Evolutionary conservation across 495 filamentous ascomycete genomes (phyloP).

Genomic region (Penicillium tannophilum): DNA sequence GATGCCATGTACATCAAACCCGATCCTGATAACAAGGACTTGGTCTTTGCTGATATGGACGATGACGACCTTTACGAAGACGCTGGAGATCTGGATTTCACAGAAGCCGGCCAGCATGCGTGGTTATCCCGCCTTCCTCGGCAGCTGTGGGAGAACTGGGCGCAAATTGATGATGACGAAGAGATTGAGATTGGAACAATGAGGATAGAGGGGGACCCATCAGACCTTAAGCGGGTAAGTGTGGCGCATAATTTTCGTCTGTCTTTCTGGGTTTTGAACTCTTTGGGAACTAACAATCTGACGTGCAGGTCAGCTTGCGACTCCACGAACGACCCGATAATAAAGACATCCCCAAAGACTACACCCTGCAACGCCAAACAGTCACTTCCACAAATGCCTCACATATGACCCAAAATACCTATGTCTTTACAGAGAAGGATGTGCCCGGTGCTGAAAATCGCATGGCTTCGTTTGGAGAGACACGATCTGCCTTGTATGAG

Average conservation of each 20-base stretch:
- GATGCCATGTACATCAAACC: constrained; percentile 59
- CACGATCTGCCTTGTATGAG: constrained; percentile 49
- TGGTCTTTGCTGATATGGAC: constrained; percentile 59
- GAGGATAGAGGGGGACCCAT: constrained; percentile 58
- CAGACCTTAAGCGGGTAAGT: constrained; percentile 56
- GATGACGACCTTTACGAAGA: constrained; percentile 87
- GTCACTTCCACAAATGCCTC: constrained; percentile 47
- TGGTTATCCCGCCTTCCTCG: constrained; percentile 79
- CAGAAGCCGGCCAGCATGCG: constrained; percentile 55
- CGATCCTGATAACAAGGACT: constrained; percentile 62
- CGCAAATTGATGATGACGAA: constrained; percentile 58
- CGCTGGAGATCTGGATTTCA: constrained; percentile 81
- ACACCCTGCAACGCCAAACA: constrained; percentile 67
- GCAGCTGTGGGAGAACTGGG: constrained; percentile 74
- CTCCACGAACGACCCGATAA: constrained; percentile 59
- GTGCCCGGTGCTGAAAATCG: constrained; percentile 41
- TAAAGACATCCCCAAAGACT: constrained; percentile 76
- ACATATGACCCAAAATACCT: constrained; percentile 68
- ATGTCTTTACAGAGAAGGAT: constrained; percentile 50
- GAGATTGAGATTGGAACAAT: constrained; percentile 75
- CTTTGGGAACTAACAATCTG: constrained; percentile 2
- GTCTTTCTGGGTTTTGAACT: constrained; percentile 4
- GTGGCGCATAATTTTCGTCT: not conserved
- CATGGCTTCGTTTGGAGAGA: constrained; percentile 46
- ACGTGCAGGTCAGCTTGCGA: constrained; percentile 50